Evolutionary conservation across 371 early-diverging fungal species (phyloP), one percentile per base, ranked within the genome.

Genomic region (Sporodiniella umbellata): DNA sequence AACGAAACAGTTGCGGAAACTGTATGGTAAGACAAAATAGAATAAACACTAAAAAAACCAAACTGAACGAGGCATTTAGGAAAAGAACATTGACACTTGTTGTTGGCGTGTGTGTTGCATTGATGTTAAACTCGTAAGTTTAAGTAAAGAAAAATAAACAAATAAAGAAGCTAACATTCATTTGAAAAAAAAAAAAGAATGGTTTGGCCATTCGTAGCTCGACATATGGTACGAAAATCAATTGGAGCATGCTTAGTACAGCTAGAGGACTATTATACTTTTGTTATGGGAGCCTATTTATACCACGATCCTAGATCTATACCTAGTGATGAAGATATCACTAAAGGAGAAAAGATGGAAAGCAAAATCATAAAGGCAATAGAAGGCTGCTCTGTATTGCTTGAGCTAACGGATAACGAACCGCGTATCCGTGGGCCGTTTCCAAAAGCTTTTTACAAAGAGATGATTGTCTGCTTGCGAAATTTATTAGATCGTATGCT

Each of bases 141-240:
- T 2, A 3, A 24, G 22, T 60, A 11, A 12, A 24, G 14, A 12
- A 28, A 22, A 31, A 33, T 8, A 44, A 25, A 25, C 21, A 22
- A 11, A 25, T 12, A 33, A 21, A 31, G n/a, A 42, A 33, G 8
- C 19, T 17, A 19, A 12, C 14, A 26, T 19, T 8, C 15, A n/a
- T 35, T 35, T 4, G 8, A n/a, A n/a, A 35, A 35, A 35, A 8
- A 31, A 1, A 22, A 30, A 42, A 76, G 80, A 45, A 25, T 76
- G 28, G 50, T 85, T 0, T 85, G 83, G 83, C 85, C 85, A 12
- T 83, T 79, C 55, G 61, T 81, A 14, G 85, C 85, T 1, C 68
- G 82, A 19, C 75, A 72, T 33, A 77, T 78, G 35, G 65, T 80
- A 19, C 71, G 83, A 15, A 83, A 78, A 48, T 70, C 78, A 0